Conservation (phyloP, 371 early-diverging fungal species). For the Mortierella sp. region DNA sequence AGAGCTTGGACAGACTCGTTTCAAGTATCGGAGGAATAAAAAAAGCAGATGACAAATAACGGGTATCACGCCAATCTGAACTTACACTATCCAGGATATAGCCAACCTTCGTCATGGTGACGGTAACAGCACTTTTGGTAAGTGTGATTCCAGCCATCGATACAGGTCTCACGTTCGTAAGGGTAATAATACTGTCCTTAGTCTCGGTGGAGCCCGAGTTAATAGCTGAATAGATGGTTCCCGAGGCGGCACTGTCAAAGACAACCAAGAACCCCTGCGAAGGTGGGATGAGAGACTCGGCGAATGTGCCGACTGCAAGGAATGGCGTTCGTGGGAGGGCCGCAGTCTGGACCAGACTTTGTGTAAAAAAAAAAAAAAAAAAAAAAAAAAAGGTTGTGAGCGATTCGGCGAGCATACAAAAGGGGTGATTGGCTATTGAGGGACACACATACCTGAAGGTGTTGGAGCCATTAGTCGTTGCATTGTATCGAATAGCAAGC, state of each 20-base stretch:
- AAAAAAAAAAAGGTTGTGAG: too few species aligned
- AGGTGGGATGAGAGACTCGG: conserved; percentile 27
- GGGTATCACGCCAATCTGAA: not conserved
- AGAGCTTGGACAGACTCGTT: not conserved
- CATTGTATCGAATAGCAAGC: conserved; percentile 32
- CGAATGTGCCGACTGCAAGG: conserved; percentile 31
- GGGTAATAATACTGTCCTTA: too few species aligned
- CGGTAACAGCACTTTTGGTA: conserved; percentile 22
- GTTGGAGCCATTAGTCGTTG: not conserved
- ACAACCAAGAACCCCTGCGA: conserved; percentile 29
- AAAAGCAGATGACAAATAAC: not conserved
- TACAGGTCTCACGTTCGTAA: conserved; percentile 21
- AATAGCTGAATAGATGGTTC: conserved; percentile 15
- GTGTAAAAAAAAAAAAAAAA: too few species aligned
- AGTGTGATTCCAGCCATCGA: conserved; percentile 33
- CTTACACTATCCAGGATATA: conserved; percentile 40
- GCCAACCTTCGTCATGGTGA: conserved; percentile 34
- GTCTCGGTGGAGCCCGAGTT: conserved; percentile 1
- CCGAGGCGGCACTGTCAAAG: conserved; percentile 22
- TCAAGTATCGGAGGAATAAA: not conserved
- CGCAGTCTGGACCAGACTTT: conserved; percentile 13
- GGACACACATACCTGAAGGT: conserved; percentile 25
- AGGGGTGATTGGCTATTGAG: too few species aligned
- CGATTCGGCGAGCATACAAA: too few species aligned
- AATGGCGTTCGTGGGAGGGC: conserved; percentile 19